Evolutionary conservation across 805 yeast genomes (phyloP).

Genomic region (Saccharomycopsis sp.): DNA sequence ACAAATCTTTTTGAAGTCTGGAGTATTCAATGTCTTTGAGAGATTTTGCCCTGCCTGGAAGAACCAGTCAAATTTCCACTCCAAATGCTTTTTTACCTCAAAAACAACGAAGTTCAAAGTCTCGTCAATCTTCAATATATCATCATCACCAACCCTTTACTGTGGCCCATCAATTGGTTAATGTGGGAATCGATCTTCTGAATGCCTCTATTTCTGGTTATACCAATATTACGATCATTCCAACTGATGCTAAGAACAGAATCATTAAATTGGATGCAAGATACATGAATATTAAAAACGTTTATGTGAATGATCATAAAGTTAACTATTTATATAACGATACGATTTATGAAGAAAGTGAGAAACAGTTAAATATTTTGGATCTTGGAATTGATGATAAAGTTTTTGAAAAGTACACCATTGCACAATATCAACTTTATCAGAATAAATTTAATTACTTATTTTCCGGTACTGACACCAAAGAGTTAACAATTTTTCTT

Average conservation of each 20-base stretch:
- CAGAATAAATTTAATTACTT: conserved; percentile 42
- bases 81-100: too few species aligned
- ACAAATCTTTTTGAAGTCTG: too few species aligned
- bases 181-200: conserved; percentile 70
- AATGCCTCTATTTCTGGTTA: conserved; percentile 49
- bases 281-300: conserved; percentile 53
- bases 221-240: conserved; percentile 76
- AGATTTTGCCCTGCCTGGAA: too few species aligned
- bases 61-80: too few species aligned
- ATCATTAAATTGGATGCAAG: conserved; percentile 70
- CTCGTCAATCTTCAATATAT: conserved; percentile 3
- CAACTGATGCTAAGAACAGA: conserved; percentile 48
- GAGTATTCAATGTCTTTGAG: too few species aligned
- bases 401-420: conserved; percentile 5
- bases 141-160: conserved; percentile 37
- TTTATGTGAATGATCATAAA: conserved; percentile 52
- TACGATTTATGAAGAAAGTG: conserved; percentile 29
- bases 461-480: conserved; percentile 44
- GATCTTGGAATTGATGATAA: conserved; percentile 4
- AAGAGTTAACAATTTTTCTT: conserved; percentile 51
- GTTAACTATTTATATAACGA: conserved; percentile 50
- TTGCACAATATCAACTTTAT: conserved; percentile 48
- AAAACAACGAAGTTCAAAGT: too few species aligned
- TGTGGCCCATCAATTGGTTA: conserved; percentile 77
- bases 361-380: conserved; percentile 25